Evolutionary conservation across 1,284 basidiomycete genomes (phyloP), one percentile per base, ranked within the genome.

Genomic region (Papiliotrema laurentii): DNA sequence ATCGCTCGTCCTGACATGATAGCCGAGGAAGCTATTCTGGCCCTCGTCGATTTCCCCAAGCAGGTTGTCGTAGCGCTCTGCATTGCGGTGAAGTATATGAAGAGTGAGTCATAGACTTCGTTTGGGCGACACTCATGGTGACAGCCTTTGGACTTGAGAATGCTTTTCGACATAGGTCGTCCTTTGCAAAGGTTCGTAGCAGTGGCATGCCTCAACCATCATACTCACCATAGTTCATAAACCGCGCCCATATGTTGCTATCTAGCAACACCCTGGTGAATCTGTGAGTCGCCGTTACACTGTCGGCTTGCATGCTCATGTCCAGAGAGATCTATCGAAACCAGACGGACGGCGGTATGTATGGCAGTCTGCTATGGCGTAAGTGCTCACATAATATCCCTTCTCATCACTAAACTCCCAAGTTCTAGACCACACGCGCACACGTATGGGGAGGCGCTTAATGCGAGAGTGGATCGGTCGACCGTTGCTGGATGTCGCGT

Each of bases 241-340:
- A 83, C 33, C 80, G 82, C 38, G 81, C 83, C 0, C 85, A 89
- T 56, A 96, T 97, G 92, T 78, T 92, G 14, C 78, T 98, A 41
- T 89, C 86, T 49, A 84, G 84, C 34, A 93, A 90, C 64, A 96
- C 94, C 0, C 74, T 97, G 14, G 79, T 80, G 25, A 97, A 97
- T 64, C 76, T 97, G 75, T 83, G 51, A 24, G 80, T 58, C 3
- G 11, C n/a, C 52, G 60, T 26, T 13, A 18, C 60, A 28, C 50
- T 21, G 14, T 31, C 63, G 43, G 44, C 30, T 45, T 48, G 50
- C 44, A 14, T 43, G 54, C 43, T 19, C 28, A 50, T 45, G 13
- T 25, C 26, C 58, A 83, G 82, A 44, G 91, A 96, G 69, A 83
- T 96, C n/a, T 92, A 89, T 66, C 80, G 82, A 26, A 96, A 96